Base-by-base conservation (phyloP, 352 stramenopile genomes). In the Pythium apleroticum region DNA sequence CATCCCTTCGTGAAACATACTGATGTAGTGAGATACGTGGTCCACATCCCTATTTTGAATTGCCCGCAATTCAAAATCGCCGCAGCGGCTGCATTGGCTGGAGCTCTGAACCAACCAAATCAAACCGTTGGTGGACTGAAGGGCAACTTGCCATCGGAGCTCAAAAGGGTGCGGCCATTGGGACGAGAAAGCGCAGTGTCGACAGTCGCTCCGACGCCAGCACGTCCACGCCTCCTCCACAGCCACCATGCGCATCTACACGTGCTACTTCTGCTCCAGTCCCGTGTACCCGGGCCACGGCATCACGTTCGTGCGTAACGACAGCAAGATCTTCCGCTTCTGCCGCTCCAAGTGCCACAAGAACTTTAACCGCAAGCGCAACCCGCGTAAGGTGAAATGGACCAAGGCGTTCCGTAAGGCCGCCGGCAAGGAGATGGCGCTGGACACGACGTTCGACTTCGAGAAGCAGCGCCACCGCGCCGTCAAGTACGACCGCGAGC, bases 301-400 rank as follows among this genome's bases (percentile, higher is more conserved):
- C 52, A 99, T 99, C 69, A 93, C 95, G 39, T 99, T 99, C 75
- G 98, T 99, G 65, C 90, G 98, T 59, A 99, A 99, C 75, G 98
- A 99, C 84, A 98, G 90, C 78, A 99, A 99, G 86, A 91, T 98
- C 57, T 99, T 99, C 77, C 91, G 96, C 56, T 99, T 99, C 84
- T 99, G 98, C 75, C 92, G 98, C 57, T 99, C 97, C 49, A 99
- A 99, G 87, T 99, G 98, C 88, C 97, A 99, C 90, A 98, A 98
- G 69, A 99, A 99, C 78, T 99, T 99, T 72, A 99, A 99, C 77
- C 97, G 97, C 84, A 99, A 99, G 85, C 91, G 97, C 74, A 99
- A 99, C 83, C 98, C 98, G 46, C 92, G 98, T 58, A 99, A 99
- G 84, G 96, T 99, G 17, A 98, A 98, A 78, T 99, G 98, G 98